phyloP scores from a whole-genome alignment of 1,284 basidiomycete species.

The Apiotrichum porosum region DNA sequence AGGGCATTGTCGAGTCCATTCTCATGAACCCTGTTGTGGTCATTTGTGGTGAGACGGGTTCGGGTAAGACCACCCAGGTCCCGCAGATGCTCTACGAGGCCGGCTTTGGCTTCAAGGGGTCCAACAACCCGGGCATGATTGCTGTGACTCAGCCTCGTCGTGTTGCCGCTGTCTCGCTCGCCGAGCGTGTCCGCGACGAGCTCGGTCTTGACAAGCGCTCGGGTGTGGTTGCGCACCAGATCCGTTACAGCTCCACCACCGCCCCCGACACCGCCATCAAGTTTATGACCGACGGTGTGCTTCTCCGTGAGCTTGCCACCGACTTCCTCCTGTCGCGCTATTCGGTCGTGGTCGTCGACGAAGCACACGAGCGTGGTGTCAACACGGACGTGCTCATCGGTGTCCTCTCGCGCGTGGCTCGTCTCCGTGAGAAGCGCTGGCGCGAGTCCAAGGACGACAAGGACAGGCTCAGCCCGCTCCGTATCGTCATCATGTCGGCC shows the following conservation, averaged over 20 bases:
- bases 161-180: conserved; percentile 96
- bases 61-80: conserved; percentile 97
- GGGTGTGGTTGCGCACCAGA: conserved; percentile 86
- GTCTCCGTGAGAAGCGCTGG: conserved; percentile 84
- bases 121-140: conserved; percentile 97
- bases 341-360: conserved; percentile 91
- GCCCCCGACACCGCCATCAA: conserved; percentile 87
- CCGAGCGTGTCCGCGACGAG: conserved; percentile 83
- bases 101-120: conserved; percentile 80
- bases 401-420: conserved; percentile 85
- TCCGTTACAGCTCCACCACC: conserved; percentile 92
- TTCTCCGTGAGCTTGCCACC: conserved; percentile 83
- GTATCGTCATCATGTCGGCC: conserved; percentile 97
- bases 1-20: conserved; percentile 87
- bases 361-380: conserved; percentile 96
- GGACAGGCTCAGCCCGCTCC: conserved; percentile 80
- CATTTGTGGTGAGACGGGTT: conserved; percentile 83
- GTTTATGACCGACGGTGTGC: conserved; percentile 99
- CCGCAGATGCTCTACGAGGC: conserved; percentile 91
- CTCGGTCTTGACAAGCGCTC: conserved; percentile 63
- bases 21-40: conserved; percentile 73
- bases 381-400: conserved; percentile 98
- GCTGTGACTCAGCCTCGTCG: conserved; percentile 96
- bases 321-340: conserved; percentile 90
- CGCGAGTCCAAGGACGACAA: conserved; percentile 57